Evolutionary conservation across 2,329 filamentous ascomycete species (phyloP), one percentile per base, ranked within the genome.

Genomic region (Juglanconis oblonga): DNA sequence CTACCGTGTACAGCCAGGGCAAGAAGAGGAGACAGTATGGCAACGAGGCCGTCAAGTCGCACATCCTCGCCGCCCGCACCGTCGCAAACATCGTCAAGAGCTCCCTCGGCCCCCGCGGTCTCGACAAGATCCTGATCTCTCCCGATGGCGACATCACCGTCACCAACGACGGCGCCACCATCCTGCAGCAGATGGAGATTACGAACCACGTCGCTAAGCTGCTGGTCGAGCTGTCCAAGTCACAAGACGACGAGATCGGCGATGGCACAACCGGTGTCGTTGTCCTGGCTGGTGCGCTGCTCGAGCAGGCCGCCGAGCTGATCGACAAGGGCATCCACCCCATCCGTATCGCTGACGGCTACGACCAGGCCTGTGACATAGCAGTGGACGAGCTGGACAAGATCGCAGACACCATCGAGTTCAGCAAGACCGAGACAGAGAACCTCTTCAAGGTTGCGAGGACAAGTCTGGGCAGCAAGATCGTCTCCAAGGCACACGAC

Each of bases 271-370:
- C 95, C 0, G 95, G 95, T 75, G 95, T 99, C 13, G 95, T 99
- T 55, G 96, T 99, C 52, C 81, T 99, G 67, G 95, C 95, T 13
- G 95, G 94, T 65, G 93, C 95, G 64, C 86, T 99, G 65, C 82
- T 99, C 63, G 96, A 99, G 78, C 94, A 98, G 79, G 95, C 95
- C 17, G 92, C 94, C 64, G 95, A 97, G 74, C 86, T 99, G 68
- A 98, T 99, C 75, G 96, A 99, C 84, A 99, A 99, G 85, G 96
- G 95, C 73, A 99, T 99, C 70, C 95, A 99, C 79, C 95, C 95
- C 64, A 99, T 99, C 74, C 85, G 96, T 69, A 98, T 99, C 78
- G 96, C 96, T 66, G 95, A 99, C 76, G 95, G 95, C 56, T 99
- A 97, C 78, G 95, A 99, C 74, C 88, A 96, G 71, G 95, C 95